Evolutionary conservation across 2,329 filamentous ascomycete species (phyloP).

Genomic region (Cryphonectria nitschkei): DNA sequence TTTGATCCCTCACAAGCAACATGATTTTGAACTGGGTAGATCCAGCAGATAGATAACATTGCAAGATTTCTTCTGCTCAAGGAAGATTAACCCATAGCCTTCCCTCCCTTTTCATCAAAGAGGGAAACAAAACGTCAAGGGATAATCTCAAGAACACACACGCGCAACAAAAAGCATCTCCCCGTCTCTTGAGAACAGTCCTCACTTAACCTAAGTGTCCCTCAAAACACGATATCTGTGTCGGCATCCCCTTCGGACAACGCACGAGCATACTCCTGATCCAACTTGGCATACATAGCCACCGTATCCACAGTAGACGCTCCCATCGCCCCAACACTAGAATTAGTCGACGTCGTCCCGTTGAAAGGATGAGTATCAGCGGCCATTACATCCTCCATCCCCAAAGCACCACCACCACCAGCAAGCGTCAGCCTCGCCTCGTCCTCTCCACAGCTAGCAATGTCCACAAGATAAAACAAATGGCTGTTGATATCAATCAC

Average conservation of each 20-base stretch:
- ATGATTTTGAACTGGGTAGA: not conserved
- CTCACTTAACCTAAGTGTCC: not conserved
- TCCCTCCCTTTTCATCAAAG: too few species aligned
- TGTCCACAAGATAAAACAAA: constrained; percentile 20
- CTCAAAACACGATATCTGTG: constrained; percentile 8
- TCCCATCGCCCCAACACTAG: constrained; percentile 1
- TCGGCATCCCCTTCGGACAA: not conserved
- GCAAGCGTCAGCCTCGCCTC: constrained; percentile 8
- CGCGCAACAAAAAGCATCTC: not conserved
- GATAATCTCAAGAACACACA: not conserved
- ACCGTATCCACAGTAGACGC: constrained; percentile 1
- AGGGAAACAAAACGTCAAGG: not conserved
- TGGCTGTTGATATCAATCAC: constrained; percentile 14
- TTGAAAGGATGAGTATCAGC: not conserved
- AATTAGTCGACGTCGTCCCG: constrained; percentile 16
- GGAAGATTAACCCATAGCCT: not conserved
- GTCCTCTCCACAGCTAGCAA: constrained; percentile 13
- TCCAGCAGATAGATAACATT: not conserved
- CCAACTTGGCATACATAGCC: constrained; percentile 23
- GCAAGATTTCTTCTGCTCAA: not conserved
- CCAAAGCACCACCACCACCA: not conserved
- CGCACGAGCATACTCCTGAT: constrained; percentile 20
- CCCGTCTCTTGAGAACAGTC: not conserved
- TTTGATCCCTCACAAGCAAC: too few species aligned
- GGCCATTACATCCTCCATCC: not conserved